A percentile compares a stretch with the other conserved stretches of the same genome.
phyloP scores from a whole-genome alignment of 2,329 filamentous ascomycete species.

The Simplicillium sp. region DNA sequence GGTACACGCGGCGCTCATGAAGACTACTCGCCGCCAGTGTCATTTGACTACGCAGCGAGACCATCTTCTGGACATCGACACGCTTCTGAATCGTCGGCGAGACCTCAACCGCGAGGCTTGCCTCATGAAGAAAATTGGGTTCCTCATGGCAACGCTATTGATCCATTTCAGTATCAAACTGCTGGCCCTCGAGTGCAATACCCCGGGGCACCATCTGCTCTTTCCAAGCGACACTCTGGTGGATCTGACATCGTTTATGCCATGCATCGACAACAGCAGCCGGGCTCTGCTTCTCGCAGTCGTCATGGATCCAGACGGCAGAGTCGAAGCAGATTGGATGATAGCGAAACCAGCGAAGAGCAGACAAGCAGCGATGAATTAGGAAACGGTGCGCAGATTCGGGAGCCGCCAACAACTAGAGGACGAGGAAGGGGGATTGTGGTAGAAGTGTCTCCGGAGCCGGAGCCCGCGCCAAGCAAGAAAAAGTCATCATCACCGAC shows the following conservation, averaged over 20 bases:
- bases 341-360: constrained; percentile 22
- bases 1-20: constrained; percentile 26
- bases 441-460: constrained; percentile 24
- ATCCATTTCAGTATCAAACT: constrained; percentile 46
- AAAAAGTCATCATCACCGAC: constrained; percentile 31
- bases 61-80: constrained; percentile 26
- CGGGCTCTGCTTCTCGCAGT: constrained; percentile 21
- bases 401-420: constrained; percentile 12
- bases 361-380: constrained; percentile 26
- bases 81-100: constrained; percentile 30
- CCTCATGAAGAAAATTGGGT: constrained; percentile 21
- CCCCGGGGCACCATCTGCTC: constrained; percentile 19
- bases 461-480: constrained; percentile 18
- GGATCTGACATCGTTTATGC: constrained; percentile 16
- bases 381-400: constrained; percentile 23
- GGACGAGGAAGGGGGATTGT: constrained; percentile 27
- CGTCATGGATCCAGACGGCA: constrained; percentile 17
- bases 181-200: constrained; percentile 29
- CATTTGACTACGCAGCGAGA: constrained; percentile 33
- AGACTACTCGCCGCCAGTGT: constrained; percentile 31
- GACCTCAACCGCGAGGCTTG: constrained; percentile 21
- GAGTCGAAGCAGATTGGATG: constrained; percentile 21
- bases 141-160: constrained; percentile 14
- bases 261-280: constrained; percentile 14
- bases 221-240: constrained; percentile 28